Base-by-base conservation (phyloP, 108 stramenopile species). In the Fragilariopsis cylindrus region DNA sequence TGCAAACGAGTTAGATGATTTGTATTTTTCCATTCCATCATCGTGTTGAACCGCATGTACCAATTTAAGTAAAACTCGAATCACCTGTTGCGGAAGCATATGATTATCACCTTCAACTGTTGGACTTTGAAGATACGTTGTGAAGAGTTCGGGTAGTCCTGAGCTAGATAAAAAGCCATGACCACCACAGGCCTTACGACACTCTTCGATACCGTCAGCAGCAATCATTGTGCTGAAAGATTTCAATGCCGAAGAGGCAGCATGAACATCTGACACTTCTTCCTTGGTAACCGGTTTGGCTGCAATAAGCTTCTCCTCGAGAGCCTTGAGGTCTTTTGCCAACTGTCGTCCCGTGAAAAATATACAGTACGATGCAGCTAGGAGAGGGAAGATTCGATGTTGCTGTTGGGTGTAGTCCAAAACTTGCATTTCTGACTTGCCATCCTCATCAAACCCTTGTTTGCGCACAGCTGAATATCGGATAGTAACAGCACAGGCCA, bases 341-440 rank as follows among this genome's bases (percentile, higher is more conserved):
- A 97, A 74, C 60, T 76, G 80, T 53, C 87, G 74, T 48, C 96
- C 98, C 16, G 96, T 84, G 74, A 97, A 94, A 76, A 94, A 96
- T 65, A 95, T 94, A 60, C 90, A 91, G 74, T 96, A 98, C 46
- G 95, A 90, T 12, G 88, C 82, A 4, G 96, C 96, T 48, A 98
- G 67, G 13, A 94, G 77, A 21, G 96, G 96, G 65, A 98, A 83
- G 40, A 98, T 87, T 47, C 96, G 90, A 80, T 97, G 95, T 80
- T 96, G 96, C 79, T 98, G 98, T 74, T 96, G 91, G 18, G 88
- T 90, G 80, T 98, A 97, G 73, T 98, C 98, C 71, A 98, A 67
- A 46, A 98, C 88, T 77, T 97, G 96, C 39, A 84, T 41, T 77
- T 97, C 94, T 7, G 58, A 70, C 21, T 70, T 72, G 70, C 78